Evolutionary conservation across 495 filamentous ascomycete genomes (phyloP).

Genomic region (Penicillium coffeae): DNA sequence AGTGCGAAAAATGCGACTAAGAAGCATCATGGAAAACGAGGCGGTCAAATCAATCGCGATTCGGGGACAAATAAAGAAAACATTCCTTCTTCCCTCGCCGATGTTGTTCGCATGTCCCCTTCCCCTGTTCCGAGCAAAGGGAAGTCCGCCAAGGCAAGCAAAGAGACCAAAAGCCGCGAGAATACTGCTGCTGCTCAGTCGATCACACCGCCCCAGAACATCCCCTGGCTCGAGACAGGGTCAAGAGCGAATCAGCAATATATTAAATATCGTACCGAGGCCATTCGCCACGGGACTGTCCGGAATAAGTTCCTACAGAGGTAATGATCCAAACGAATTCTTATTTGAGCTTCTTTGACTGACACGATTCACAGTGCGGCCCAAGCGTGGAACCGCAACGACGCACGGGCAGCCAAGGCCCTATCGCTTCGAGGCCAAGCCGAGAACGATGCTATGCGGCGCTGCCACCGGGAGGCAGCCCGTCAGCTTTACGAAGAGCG

Average conservation of each 20-base stretch:
- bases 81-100: slow-evolving; percentile 78
- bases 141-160: slow-evolving; percentile 43
- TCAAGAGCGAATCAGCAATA: slow-evolving; percentile 86
- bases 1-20: slow-evolving; percentile 69
- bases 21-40: slow-evolving; percentile 86
- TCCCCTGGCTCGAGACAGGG: slow-evolving; percentile 98
- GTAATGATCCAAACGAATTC: slow-evolving; percentile 51
- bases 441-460: slow-evolving; percentile 95
- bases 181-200: slow-evolving; percentile 75
- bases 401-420: slow-evolving; percentile 93
- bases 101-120: slow-evolving; percentile 90
- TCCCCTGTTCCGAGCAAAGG: slow-evolving; percentile 59
- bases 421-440: slow-evolving; percentile 89
- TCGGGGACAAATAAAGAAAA: slow-evolving; percentile 55
- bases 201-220: slow-evolving; percentile 83
- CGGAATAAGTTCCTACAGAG: slow-evolving; percentile 97
- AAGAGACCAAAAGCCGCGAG: slow-evolving; percentile 59
- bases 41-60: slow-evolving; percentile 62
- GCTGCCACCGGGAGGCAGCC: slow-evolving; percentile 93
- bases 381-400: slow-evolving; percentile 99
- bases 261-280: slow-evolving; percentile 87
- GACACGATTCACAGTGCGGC: slow-evolving; percentile 61
- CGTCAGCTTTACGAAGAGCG: slow-evolving; percentile 90
- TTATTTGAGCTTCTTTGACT: no score
- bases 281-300: slow-evolving; percentile 92